Conservation (phyloP, 2,329 filamentous ascomycete genomes). For the Fusarium redolens region DNA sequence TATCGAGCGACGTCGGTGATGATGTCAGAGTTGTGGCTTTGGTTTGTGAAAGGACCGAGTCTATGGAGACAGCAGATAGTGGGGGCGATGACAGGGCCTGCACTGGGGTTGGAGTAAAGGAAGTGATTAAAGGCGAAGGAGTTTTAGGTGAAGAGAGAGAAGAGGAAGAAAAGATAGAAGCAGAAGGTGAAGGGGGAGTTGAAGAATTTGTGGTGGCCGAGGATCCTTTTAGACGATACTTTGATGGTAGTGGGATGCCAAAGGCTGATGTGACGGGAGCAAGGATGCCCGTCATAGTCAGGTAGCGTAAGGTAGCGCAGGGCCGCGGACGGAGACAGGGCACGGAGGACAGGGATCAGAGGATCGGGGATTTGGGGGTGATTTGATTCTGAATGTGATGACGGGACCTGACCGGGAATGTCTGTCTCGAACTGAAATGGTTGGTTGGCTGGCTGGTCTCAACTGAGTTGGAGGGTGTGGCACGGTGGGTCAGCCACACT, state of each 20-base stretch:
- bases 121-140: constrained; percentile 18
- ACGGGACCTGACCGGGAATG: not conserved
- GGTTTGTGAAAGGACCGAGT: constrained; percentile 35
- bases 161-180: constrained; percentile 23
- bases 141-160: constrained; percentile 20
- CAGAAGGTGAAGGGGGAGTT: constrained; percentile 28
- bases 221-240: constrained; percentile 42
- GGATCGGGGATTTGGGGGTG: constrained; percentile 7
- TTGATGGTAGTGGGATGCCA: constrained; percentile 47
- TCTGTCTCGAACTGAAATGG: not conserved
- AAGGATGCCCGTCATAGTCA: constrained; percentile 48
- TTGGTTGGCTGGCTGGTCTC: not conserved
- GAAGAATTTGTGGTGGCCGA: constrained; percentile 20
- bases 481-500: constrained; percentile 41
- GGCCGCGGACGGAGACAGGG: not conserved
- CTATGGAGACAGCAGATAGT: constrained; percentile 32
- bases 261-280: constrained; percentile 51
- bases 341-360: not conserved
- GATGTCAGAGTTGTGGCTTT: constrained; percentile 30
- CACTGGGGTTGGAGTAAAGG: not conserved
- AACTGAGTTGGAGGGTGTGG: constrained; percentile 25
- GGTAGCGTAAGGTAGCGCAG: not conserved
- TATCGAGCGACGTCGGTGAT: constrained; percentile 24
- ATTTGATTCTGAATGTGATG: constrained; percentile 4
- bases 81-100: constrained; percentile 3